Evolutionary conservation across 352 stramenopile species (phyloP).

Genomic region (Globisporangium cederbergense): DNA sequence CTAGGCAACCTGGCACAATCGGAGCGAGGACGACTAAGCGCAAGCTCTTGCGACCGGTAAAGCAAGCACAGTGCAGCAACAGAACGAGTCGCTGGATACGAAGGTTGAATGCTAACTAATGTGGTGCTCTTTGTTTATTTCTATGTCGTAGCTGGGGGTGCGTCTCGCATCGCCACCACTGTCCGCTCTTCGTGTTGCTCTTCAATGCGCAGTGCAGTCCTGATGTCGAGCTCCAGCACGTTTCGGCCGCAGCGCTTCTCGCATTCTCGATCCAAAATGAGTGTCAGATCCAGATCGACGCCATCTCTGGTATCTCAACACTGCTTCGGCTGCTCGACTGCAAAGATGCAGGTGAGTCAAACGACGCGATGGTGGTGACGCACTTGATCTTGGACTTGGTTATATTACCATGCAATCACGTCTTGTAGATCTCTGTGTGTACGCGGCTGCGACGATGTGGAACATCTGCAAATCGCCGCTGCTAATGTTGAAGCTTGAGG

Average conservation of each 20-base stretch:
- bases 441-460: constrained; percentile 54
- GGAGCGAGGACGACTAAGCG: constrained; percentile 49
- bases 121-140: no score
- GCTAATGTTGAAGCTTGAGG: constrained; percentile 68
- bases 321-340: constrained; percentile 48
- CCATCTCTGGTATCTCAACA: constrained; percentile 34
- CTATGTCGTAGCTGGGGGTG: constrained; percentile 46
- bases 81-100: neutral
- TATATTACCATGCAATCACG: neutral
- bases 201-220: constrained; percentile 22
- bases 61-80: neutral
- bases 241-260: constrained; percentile 51
- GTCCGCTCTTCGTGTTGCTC: constrained; percentile 56
- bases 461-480: constrained; percentile 66
- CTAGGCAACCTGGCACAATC: constrained; percentile 57
- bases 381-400: neutral
- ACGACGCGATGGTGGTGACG: neutral
- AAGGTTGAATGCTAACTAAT: neutral
- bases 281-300: constrained; percentile 68
- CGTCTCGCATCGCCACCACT: constrained; percentile 68
- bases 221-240: constrained; percentile 31
- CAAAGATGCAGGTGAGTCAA: constrained; percentile 26
- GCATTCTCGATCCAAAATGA: constrained; percentile 69
- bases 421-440: constrained; percentile 35
- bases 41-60: constrained; percentile 59